These are phyloP conservation scores for Litchi chinensis DNA, from an alignment of 345 rosid genomes.

Conservation along the genomic window DNA sequence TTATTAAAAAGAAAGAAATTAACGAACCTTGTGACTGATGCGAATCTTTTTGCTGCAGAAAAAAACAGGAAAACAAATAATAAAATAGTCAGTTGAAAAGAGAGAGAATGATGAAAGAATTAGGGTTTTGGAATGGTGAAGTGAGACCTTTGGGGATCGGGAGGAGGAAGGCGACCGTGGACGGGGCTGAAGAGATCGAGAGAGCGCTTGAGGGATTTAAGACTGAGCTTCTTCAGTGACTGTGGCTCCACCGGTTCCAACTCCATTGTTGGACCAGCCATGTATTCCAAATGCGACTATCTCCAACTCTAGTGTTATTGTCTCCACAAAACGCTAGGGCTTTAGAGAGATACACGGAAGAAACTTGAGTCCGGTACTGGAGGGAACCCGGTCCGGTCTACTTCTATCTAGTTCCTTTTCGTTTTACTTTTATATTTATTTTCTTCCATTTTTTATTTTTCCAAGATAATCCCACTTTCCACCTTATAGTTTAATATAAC, in stretches of 20 bases:
- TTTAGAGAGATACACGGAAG: not conserved
- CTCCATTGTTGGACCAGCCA: conserved; percentile 58
- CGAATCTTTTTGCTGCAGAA: conserved; percentile 80
- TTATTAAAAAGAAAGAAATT: not conserved
- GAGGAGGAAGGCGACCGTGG: conserved; percentile 73
- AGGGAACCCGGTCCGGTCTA: not conserved
- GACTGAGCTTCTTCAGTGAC: conserved; percentile 84
- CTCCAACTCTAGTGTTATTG: no score
- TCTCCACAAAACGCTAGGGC: not conserved
- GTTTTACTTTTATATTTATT: not conserved
- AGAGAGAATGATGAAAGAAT: not conserved
- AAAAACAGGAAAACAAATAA: not conserved
- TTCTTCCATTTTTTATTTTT: no score
- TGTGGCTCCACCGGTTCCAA: conserved; percentile 90
- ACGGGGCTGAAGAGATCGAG: conserved; percentile 86
- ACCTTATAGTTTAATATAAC: no score
- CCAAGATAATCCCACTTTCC: no score
- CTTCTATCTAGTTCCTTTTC: not conserved
- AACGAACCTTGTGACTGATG: conserved; percentile 79
- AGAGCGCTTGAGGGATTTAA: conserved; percentile 83
- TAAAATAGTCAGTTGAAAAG: not conserved
- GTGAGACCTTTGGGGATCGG: conserved; percentile 76
- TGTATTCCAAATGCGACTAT: not conserved
- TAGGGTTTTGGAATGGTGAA: conserved; percentile 2
- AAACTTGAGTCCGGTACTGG: not conserved